Conservation (phyloP, 192 early-diverging fungal genomes). For the Entrophospora sp. region DNA sequence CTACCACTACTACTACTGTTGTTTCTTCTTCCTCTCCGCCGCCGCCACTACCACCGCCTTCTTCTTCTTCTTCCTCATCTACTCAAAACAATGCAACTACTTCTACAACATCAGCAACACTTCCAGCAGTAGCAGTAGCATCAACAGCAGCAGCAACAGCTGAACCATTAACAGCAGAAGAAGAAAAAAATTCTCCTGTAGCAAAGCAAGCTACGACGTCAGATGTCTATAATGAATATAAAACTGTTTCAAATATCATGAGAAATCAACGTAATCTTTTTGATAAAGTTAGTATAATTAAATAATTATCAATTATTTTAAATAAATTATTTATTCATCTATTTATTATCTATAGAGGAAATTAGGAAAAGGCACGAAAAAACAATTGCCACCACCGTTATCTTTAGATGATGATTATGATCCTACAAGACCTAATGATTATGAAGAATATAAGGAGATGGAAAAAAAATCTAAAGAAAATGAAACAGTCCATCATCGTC, state of each 20-base stretch:
- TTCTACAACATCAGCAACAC: background rate
- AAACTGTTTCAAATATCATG: slow-evolving; percentile 23
- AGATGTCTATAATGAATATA: slow-evolving; percentile 19
- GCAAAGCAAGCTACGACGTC: background rate
- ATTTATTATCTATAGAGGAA: slow-evolving; percentile 20
- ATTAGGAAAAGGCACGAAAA: slow-evolving; percentile 20
- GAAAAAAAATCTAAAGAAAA: slow-evolving; percentile 41
- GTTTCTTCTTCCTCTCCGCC: slow-evolving; percentile 9
- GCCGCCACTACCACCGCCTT: background rate
- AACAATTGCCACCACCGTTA: slow-evolving; percentile 29
- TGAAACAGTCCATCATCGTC: slow-evolving; percentile 22
- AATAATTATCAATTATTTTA: background rate
- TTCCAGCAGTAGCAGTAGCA: background rate
- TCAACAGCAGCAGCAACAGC: background rate
- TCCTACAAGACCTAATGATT: slow-evolving; percentile 63
- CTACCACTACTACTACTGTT: slow-evolving; percentile 20
- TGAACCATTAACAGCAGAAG: background rate
- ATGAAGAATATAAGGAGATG: slow-evolving; percentile 50
- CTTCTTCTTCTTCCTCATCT: background rate
- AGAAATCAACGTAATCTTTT: slow-evolving; percentile 26
- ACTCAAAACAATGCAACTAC: background rate
- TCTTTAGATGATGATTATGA: slow-evolving; percentile 53
- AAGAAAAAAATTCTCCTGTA: background rate
- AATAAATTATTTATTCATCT: background rate
- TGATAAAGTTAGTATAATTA: slow-evolving; percentile 28